Percentiles rank a stretch among this genome's conserved stretches.
These are phyloP conservation scores for Candida maltosa DNA, from an alignment of 805 yeast species.

Conservation along the genomic window DNA sequence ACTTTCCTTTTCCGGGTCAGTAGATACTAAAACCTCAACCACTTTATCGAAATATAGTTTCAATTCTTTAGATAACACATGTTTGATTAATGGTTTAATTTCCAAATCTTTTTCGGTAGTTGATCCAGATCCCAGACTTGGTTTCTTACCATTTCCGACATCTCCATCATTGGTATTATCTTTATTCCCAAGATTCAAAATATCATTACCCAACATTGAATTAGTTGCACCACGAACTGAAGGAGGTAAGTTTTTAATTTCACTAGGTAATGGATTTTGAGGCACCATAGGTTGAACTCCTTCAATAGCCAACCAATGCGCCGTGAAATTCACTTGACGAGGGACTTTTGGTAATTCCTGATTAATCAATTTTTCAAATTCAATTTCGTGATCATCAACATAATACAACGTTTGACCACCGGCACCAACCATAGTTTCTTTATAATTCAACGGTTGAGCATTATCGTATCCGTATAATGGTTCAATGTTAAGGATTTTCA, in stretches of 20 bases:
- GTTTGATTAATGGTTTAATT: constrained; percentile 89
- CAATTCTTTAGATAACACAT: constrained; percentile 88
- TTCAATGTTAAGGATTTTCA: constrained; percentile 84
- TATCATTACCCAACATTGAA: constrained; percentile 39
- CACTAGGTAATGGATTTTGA: constrained; percentile 85
- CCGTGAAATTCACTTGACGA: constrained; percentile 85
- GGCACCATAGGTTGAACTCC: constrained; percentile 98
- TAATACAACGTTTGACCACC: constrained; percentile 93
- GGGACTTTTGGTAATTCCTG: constrained; percentile 96
- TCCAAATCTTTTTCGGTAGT: constrained; percentile 46
- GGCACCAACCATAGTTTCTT: constrained; percentile 78
- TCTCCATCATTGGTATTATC: constrained; percentile 1
- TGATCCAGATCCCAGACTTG: constrained; percentile 16
- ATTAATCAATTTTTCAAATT: constrained; percentile 88
- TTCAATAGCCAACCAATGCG: constrained; percentile 97
- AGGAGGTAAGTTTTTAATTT: constrained; percentile 75
- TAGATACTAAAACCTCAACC: constrained; percentile 67
- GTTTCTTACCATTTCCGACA: constrained; percentile 11
- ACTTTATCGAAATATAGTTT: constrained; percentile 92
- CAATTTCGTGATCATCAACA: constrained; percentile 88
- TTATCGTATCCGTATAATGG: constrained; percentile 88
- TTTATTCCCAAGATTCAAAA: constrained; percentile 26
- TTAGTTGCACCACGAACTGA: constrained; percentile 77
- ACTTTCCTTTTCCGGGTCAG: constrained; percentile 51
- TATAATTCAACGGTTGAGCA: constrained; percentile 67